phyloP scores from a whole-genome alignment of 2,329 filamentous ascomycete species.

The Xylaria sp. region DNA sequence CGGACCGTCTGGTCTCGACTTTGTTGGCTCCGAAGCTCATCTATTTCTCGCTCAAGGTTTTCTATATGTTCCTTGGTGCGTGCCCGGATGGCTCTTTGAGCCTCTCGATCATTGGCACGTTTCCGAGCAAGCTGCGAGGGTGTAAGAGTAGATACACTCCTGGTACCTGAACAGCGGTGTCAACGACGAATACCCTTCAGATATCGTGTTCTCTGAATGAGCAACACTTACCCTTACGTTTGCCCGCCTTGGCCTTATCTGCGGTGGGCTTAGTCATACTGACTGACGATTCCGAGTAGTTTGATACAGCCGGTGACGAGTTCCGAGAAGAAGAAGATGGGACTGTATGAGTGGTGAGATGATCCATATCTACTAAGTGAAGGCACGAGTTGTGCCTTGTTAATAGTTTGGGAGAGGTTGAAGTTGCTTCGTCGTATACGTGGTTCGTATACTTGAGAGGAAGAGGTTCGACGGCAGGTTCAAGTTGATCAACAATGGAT shows the following conservation, averaged over 20 bases:
- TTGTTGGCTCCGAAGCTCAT: conserved; percentile 69
- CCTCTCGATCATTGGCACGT: conserved; percentile 89
- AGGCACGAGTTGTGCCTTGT: conserved; percentile 31
- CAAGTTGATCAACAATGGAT: conserved; percentile 30
- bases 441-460: conserved; percentile 10
- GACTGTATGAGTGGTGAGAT: conserved; percentile 25
- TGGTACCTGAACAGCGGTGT: conserved; percentile 61
- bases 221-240: conserved; percentile 47
- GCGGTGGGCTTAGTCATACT: conserved; percentile 42
- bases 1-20: conserved; percentile 62
- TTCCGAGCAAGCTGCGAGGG: conserved; percentile 90
- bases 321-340: conserved; percentile 29
- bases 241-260: conserved; percentile 42
- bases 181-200: conserved; percentile 11
- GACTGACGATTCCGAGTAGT: conserved; percentile 34
- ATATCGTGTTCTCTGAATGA: not conserved
- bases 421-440: conserved; percentile 15
- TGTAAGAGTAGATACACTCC: conserved; percentile 87
- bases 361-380: conserved; percentile 32
- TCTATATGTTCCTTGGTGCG: conserved; percentile 90
- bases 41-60: conserved; percentile 76
- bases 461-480: conserved; percentile 25
- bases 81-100: conserved; percentile 86
- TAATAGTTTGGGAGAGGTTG: conserved; percentile 7
- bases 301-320: conserved; percentile 32